phyloP scores from a whole-genome alignment of 1,139 yeast genomes.

The Lodderomyces beijingensis region DNA sequence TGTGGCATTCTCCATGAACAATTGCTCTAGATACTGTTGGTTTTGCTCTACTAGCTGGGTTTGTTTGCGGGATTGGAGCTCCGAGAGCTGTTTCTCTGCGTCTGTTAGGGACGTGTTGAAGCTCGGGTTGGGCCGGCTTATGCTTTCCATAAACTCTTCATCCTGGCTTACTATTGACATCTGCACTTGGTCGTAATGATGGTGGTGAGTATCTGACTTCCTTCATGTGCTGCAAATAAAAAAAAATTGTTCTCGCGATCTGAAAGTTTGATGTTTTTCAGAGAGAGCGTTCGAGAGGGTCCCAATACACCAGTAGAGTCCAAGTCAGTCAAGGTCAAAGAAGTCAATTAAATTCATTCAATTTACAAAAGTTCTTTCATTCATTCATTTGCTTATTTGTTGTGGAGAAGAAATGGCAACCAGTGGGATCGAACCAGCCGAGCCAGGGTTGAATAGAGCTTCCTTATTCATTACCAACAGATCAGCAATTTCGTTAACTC shows the following conservation, averaged over 20 bases:
- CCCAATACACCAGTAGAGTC: too few species aligned
- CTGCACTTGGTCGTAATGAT: too few species aligned
- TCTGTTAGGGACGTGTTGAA: slow-evolving; percentile 11
- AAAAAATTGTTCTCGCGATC: too few species aligned
- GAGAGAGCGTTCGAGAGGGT: too few species aligned
- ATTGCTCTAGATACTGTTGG: slow-evolving; percentile 32
- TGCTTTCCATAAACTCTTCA: slow-evolving; percentile 15
- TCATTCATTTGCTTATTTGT: too few species aligned
- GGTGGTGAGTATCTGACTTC: too few species aligned
- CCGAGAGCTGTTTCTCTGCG: slow-evolving; percentile 27
- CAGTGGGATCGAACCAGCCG: slow-evolving; percentile 6
- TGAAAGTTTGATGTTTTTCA: too few species aligned
- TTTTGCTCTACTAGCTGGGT: slow-evolving; percentile 36
- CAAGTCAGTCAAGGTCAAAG: too few species aligned
- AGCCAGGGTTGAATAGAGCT: background rate
- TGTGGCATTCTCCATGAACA: slow-evolving; percentile 38
- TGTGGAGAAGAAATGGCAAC: slow-evolving; percentile 11
- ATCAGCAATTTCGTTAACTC: slow-evolving; percentile 2
- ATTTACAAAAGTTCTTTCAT: too few species aligned
- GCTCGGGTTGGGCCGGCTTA: slow-evolving; percentile 8
- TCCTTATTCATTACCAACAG: slow-evolving; percentile 4
- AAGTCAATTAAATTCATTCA: too few species aligned
- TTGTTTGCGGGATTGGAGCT: slow-evolving; percentile 28
- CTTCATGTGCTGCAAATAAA: too few species aligned
- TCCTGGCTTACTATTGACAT: slow-evolving; percentile 15